phyloP scores from a whole-genome alignment of 106 monocot genomes.

The Alisma plantagoaquatica region DNA sequence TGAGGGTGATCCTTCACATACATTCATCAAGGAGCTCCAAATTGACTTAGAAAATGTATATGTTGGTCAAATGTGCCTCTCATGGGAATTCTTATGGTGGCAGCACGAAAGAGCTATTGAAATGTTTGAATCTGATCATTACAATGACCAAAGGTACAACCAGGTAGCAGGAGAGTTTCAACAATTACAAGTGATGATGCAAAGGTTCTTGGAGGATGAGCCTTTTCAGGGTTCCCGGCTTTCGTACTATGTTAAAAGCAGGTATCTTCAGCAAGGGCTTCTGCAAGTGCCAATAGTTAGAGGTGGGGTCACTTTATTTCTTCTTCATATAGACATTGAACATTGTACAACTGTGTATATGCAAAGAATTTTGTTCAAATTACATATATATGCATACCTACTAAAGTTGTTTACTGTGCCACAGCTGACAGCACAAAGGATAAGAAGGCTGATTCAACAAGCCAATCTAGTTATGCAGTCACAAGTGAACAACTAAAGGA shows the following conservation, averaged over 20 bases:
- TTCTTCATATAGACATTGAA: too few species aligned
- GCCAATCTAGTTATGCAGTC: too few species aligned
- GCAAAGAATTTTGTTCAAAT: too few species aligned
- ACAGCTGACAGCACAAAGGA: too few species aligned
- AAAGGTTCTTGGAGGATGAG: slow-evolving; percentile 74
- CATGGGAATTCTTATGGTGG: slow-evolving; percentile 88
- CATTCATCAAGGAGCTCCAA: slow-evolving; percentile 52
- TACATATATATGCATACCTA: too few species aligned
- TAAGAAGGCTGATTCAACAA: too few species aligned
- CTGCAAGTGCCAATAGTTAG: slow-evolving; percentile 68
- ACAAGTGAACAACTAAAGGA: too few species aligned
- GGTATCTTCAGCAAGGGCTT: slow-evolving; percentile 61
- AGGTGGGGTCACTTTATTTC: slow-evolving; percentile 41
- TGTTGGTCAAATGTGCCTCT: slow-evolving; percentile 74
- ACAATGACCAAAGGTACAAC: slow-evolving; percentile 33
- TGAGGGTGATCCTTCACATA: slow-evolving; percentile 34
- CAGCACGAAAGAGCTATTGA: slow-evolving; percentile 52
- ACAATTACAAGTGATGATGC: slow-evolving; percentile 65
- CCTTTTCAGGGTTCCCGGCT: slow-evolving; percentile 59
- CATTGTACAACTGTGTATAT: too few species aligned
- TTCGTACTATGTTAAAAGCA: slow-evolving; percentile 49
- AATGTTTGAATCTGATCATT: slow-evolving; percentile 30
- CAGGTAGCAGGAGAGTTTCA: slow-evolving; percentile 68
- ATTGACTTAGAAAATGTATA: slow-evolving; percentile 63
- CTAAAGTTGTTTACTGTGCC: too few species aligned